Evolutionary conservation across 768 basidiomycete species (phyloP).

Genomic region (Tephrocybe sp.): DNA sequence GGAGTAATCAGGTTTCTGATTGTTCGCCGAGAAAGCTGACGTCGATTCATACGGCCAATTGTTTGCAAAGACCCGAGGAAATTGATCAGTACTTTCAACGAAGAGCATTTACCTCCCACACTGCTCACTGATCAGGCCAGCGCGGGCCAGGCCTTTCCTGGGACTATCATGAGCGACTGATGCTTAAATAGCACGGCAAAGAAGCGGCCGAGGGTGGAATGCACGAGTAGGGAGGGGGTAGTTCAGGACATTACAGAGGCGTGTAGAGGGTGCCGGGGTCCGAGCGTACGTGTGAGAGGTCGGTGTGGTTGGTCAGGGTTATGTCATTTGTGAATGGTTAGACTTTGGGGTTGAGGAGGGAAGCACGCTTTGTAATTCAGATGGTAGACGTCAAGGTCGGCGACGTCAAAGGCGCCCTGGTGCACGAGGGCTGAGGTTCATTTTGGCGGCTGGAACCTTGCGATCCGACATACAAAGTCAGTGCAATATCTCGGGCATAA

Average conservation of each 20-base stretch:
- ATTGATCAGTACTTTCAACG: too few species aligned
- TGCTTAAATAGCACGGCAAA: constrained; percentile 82
- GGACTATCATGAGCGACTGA: constrained; percentile 61
- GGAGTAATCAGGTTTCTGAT: too few species aligned
- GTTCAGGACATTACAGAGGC: constrained; percentile 41
- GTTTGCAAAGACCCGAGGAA: too few species aligned
- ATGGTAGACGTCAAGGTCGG: constrained; percentile 57
- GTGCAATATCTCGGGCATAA: neutral
- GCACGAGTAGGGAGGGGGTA: constrained; percentile 73
- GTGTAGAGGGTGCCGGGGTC: constrained; percentile 17
- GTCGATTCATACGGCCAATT: too few species aligned
- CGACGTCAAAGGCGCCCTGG: constrained; percentile 52
- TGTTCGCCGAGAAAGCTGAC: too few species aligned
- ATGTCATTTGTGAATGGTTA: constrained; percentile 45
- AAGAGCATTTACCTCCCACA: too few species aligned
- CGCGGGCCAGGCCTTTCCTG: constrained; percentile 64
- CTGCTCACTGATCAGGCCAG: too few species aligned
- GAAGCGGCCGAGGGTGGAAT: constrained; percentile 78
- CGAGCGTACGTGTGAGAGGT: constrained; percentile 44
- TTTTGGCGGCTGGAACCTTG: constrained; percentile 57
- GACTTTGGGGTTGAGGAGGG: neutral
- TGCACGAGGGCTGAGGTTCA: constrained; percentile 65
- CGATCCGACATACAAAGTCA: constrained; percentile 59
- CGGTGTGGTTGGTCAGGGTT: constrained; percentile 47
- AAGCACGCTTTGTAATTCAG: constrained; percentile 44